Evolutionary conservation across 2,329 filamentous ascomycete genomes (phyloP).

Genomic region (Claviceps spartinae): DNA sequence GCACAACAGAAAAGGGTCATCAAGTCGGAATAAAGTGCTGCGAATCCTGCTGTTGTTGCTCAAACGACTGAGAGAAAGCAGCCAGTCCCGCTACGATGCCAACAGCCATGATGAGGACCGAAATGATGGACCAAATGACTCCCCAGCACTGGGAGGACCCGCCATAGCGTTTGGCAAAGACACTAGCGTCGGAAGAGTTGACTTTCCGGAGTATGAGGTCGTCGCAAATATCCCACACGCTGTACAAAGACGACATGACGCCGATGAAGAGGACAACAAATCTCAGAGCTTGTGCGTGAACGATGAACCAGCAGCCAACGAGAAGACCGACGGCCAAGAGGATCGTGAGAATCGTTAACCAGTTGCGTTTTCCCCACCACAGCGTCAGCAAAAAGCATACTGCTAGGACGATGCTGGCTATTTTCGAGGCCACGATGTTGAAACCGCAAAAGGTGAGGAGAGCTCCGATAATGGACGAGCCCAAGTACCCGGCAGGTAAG

Average conservation of each 20-base stretch:
- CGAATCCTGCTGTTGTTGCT: conserved; percentile 55
- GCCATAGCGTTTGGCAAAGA: conserved; percentile 65
- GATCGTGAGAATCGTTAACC: conserved; percentile 61
- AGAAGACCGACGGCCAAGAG: conserved; percentile 56
- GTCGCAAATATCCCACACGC: conserved; percentile 76
- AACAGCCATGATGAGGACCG: conserved; percentile 54
- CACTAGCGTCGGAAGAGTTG: conserved; percentile 65
- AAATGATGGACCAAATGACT: conserved; percentile 63
- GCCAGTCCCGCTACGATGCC: conserved; percentile 67
- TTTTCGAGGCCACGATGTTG: conserved; percentile 66
- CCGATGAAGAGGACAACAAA: conserved; percentile 71
- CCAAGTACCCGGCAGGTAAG: conserved; percentile 65
- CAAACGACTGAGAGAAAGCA: conserved; percentile 58
- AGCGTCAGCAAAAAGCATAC: conserved; percentile 66
- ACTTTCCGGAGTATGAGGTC: conserved; percentile 70
- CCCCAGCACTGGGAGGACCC: conserved; percentile 74
- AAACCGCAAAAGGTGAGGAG: conserved; percentile 70
- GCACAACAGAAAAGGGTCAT: background rate
- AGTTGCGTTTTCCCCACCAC: conserved; percentile 70
- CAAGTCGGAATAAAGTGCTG: conserved; percentile 47
- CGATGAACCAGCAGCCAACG: conserved; percentile 68
- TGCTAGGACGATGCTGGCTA: conserved; percentile 60
- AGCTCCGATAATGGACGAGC: conserved; percentile 63
- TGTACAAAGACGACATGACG: conserved; percentile 70
- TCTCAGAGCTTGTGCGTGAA: conserved; percentile 57